Percentiles rank a stretch among this genome's conserved stretches.
phyloP scores from a whole-genome alignment of 441 rosid genomes.

The Kokia cookei region DNA sequence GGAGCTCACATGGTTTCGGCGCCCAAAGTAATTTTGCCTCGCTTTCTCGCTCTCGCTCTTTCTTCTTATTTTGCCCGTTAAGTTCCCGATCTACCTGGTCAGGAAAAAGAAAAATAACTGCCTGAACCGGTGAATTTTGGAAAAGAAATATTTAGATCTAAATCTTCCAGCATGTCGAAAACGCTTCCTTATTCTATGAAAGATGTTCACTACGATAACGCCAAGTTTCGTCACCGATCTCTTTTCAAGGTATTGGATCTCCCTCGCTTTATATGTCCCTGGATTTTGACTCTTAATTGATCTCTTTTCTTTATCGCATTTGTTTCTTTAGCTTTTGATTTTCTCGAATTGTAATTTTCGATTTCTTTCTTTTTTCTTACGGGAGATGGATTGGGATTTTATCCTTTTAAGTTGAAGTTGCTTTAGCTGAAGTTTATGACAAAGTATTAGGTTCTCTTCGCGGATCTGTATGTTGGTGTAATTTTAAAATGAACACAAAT shows the following conservation, averaged over 20 bases:
- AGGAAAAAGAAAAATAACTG: not conserved
- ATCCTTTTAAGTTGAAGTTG: not conserved
- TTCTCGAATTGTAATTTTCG: not conserved
- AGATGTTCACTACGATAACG: slow-evolving; percentile 89
- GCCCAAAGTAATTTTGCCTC: slow-evolving; percentile 1
- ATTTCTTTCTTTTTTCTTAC: not conserved
- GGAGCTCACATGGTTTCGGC: not conserved
- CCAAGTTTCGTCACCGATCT: slow-evolving; percentile 91
- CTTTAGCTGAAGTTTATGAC: not conserved
- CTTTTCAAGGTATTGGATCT: slow-evolving; percentile 49
- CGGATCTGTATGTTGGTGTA: not conserved
- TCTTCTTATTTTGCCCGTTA: not conserved
- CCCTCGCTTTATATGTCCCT: not conserved
- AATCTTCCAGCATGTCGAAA: slow-evolving; percentile 50
- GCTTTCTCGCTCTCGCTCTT: not conserved
- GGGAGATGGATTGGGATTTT: not conserved
- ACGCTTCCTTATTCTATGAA: slow-evolving; percentile 73
- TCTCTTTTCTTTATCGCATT: not conserved
- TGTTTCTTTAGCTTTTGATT: slow-evolving; percentile 8
- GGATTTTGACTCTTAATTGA: not conserved
- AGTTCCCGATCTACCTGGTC: slow-evolving; percentile 3
- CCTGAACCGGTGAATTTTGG: not conserved
- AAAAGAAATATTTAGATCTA: not conserved
- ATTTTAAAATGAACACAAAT: not conserved
- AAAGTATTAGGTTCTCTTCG: not conserved